These are phyloP conservation scores for Coemansia sp. DNA, from an alignment of 192 early-diverging fungal genomes.

Conservation along the genomic window DNA sequence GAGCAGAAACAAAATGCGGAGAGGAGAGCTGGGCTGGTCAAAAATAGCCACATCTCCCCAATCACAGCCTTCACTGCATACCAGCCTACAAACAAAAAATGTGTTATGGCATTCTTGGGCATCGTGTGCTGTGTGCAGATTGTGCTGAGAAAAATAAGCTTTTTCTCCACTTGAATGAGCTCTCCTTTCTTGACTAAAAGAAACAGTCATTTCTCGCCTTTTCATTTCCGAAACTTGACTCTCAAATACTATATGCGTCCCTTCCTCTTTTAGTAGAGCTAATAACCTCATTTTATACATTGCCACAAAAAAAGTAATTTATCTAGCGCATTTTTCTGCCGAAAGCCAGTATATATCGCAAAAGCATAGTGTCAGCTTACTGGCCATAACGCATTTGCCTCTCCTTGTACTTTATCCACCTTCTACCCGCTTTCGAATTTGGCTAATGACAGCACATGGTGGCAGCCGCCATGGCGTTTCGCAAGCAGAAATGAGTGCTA, in stretches of 20 bases:
- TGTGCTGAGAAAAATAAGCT: background rate
- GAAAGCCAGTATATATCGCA: background rate
- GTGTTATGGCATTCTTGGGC: conserved; percentile 19
- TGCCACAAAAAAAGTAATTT: background rate
- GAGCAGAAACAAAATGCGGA: conserved; percentile 8
- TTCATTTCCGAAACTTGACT: background rate
- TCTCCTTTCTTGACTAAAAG: conserved; percentile 1
- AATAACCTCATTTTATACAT: background rate
- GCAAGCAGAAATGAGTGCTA: conserved; percentile 26
- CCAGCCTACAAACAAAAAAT: background rate
- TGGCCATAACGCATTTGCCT: background rate
- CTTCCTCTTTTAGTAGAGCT: too few relatives aligned
- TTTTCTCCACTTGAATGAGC: background rate
- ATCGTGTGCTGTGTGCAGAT: background rate
- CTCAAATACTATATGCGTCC: background rate
- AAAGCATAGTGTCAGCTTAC: background rate
- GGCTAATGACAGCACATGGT: conserved; percentile 17
- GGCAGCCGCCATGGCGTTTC: conserved; percentile 1
- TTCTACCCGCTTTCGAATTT: background rate
- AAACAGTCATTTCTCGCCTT: background rate
- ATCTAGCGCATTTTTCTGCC: background rate
- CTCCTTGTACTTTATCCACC: background rate
- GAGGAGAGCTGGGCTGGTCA: background rate
- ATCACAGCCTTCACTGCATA: background rate
- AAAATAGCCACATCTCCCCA: background rate